Evolutionary conservation across 129 eudicot genomes (phyloP).

Genomic region (Flaveria brownii): DNA sequence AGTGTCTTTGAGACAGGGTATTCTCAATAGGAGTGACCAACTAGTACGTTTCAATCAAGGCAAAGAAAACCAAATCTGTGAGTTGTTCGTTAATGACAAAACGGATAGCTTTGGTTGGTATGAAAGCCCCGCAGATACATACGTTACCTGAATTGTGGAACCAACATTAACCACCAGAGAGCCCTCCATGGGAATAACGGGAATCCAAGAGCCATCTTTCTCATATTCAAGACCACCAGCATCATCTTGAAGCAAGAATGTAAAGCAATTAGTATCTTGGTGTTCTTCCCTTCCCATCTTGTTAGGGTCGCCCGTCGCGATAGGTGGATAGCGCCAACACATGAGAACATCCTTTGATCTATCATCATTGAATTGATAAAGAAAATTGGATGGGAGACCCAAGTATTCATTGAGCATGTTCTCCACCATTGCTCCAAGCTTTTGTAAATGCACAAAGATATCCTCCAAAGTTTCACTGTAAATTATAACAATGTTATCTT

Average conservation of each 20-base stretch:
- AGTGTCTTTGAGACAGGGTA: too few relatives aligned
- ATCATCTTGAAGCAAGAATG: conserved; percentile 35
- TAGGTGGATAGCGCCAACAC: conserved; percentile 32
- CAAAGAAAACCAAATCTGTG: too few relatives aligned
- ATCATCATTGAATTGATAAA: conserved; percentile 28
- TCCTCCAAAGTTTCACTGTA: conserved; percentile 34
- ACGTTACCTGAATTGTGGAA: conserved; percentile 30
- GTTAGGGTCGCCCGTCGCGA: neutral
- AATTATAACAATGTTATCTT: neutral
- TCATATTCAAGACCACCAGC: conserved; percentile 35
- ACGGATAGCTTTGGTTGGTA: too few relatives aligned
- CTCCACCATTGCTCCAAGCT: conserved; percentile 26
- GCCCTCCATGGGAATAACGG: conserved; percentile 18
- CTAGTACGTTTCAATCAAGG: too few relatives aligned
- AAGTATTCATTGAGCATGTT: conserved; percentile 30
- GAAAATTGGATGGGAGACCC: conserved; percentile 27
- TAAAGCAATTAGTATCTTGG: conserved; percentile 28
- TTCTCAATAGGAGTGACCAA: too few relatives aligned
- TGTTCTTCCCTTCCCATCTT: conserved; percentile 28
- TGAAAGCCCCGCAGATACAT: neutral
- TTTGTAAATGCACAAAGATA: conserved; percentile 3
- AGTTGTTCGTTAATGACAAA: too few relatives aligned
- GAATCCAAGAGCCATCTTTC: conserved; percentile 32
- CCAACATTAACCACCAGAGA: conserved; percentile 33
- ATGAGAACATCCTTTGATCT: conserved; percentile 26